These are phyloP conservation scores for Nemania serpens DNA, from an alignment of 2,329 filamentous ascomycete species.

Conservation along the genomic window DNA sequence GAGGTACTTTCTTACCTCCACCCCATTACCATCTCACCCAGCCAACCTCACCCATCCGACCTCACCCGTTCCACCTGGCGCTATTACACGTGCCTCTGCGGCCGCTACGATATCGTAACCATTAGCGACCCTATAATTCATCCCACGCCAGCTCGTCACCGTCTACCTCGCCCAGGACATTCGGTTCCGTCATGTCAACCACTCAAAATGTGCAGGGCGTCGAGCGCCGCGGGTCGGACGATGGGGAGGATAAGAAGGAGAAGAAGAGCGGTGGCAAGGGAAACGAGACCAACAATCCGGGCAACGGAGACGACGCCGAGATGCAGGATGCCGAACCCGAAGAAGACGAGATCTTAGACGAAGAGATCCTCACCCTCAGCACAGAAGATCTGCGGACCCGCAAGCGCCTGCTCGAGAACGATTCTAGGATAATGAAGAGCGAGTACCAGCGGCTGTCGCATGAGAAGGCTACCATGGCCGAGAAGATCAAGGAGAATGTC, in stretches of 20 bases:
- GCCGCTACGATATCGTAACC: background rate
- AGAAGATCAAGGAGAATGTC: constrained; percentile 98
- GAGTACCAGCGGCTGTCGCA: constrained; percentile 93
- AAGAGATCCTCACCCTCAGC: constrained; percentile 89
- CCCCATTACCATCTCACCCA: no score
- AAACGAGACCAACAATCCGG: constrained; percentile 60
- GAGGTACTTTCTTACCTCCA: no score
- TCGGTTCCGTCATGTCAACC: constrained; percentile 40
- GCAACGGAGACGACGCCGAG: constrained; percentile 75
- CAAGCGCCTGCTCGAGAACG: constrained; percentile 92
- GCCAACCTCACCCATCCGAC: no score
- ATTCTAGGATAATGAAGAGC: constrained; percentile 98
- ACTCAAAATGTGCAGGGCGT: constrained; percentile 35
- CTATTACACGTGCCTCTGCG: background rate
- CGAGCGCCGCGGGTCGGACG: constrained; percentile 38
- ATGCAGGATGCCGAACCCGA: constrained; percentile 83
- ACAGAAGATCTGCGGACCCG: constrained; percentile 94
- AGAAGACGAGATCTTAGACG: constrained; percentile 83
- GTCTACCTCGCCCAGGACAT: constrained; percentile 2
- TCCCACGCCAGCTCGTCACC: background rate
- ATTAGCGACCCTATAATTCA: background rate
- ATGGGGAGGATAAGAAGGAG: constrained; percentile 58
- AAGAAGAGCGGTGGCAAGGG: constrained; percentile 58
- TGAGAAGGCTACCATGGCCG: constrained; percentile 93
- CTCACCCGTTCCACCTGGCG: background rate